Conservation (phyloP, 768 basidiomycete species). For the Lentinula boryana region DNA sequence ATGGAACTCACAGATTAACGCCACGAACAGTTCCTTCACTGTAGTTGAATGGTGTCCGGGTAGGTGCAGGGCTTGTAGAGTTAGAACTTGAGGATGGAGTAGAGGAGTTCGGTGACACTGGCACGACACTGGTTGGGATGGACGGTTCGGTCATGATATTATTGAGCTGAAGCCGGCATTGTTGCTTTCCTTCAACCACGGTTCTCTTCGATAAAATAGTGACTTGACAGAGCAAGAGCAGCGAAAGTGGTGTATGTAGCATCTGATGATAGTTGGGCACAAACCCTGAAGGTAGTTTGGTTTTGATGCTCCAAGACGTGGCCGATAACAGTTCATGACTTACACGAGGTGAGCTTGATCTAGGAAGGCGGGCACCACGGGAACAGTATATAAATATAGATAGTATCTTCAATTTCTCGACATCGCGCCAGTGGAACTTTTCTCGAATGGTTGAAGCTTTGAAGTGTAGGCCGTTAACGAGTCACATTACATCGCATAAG, state of each 20-base stretch:
- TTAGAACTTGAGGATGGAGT: constrained; percentile 6
- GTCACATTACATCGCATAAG: background rate
- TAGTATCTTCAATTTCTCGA: too few relatives aligned
- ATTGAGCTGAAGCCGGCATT: constrained; percentile 22
- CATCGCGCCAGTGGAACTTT: too few relatives aligned
- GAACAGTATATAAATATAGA: background rate
- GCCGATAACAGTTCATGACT: constrained; percentile 3
- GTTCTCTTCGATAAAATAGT: constrained; percentile 4
- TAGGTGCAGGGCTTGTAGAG: constrained; percentile 9
- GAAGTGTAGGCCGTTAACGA: too few relatives aligned
- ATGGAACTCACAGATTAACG: constrained; percentile 50
- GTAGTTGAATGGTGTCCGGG: constrained; percentile 35
- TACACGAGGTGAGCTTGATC: constrained; percentile 3
- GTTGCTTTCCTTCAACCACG: constrained; percentile 13
- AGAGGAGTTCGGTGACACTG: constrained; percentile 7
- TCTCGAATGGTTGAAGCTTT: too few relatives aligned
- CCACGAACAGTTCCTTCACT: constrained; percentile 42
- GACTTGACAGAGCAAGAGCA: constrained; percentile 17
- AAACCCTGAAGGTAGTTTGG: background rate
- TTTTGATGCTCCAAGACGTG: background rate
- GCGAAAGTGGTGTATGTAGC: constrained; percentile 12
- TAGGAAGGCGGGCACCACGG: background rate
- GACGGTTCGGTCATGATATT: constrained; percentile 9
- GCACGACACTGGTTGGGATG: constrained; percentile 3
- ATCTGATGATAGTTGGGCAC: constrained; percentile 1